phyloP scores from a whole-genome alignment of 495 filamentous ascomycete genomes.

The Schizothecium vesticola region DNA sequence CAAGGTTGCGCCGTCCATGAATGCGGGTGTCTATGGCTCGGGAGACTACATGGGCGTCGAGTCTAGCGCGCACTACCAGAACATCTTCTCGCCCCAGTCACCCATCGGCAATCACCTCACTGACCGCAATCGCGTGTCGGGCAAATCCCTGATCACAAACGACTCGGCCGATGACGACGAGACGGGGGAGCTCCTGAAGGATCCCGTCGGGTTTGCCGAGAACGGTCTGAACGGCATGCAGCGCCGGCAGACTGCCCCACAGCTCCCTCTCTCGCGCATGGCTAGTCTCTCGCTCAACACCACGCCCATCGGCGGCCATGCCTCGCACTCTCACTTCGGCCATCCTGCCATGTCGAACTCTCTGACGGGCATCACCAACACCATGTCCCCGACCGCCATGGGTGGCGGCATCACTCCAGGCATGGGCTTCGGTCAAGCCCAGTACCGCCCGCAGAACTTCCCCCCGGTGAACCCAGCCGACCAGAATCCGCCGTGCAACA shows the following conservation, averaged over 20 bases:
- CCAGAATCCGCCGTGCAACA: slow-evolving; percentile 97
- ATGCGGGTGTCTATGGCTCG: slow-evolving; percentile 46
- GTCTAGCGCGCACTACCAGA: slow-evolving; percentile 58
- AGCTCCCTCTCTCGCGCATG: slow-evolving; percentile 67
- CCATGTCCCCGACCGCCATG: slow-evolving; percentile 57
- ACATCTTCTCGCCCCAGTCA: slow-evolving; percentile 77
- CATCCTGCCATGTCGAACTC: slow-evolving; percentile 36
- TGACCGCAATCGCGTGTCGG: slow-evolving; percentile 64
- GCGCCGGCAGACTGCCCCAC: slow-evolving; percentile 70
- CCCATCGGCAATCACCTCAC: slow-evolving; percentile 70
- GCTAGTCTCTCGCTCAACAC: slow-evolving; percentile 67
- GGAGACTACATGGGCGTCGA: slow-evolving; percentile 58
- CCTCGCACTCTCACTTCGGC: slow-evolving; percentile 48
- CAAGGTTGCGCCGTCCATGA: slow-evolving; percentile 60
- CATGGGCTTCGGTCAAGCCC: slow-evolving; percentile 47
- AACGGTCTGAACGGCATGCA: slow-evolving; percentile 64
- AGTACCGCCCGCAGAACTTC: slow-evolving; percentile 61
- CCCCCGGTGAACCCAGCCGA: slow-evolving; percentile 93
- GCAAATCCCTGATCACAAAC: slow-evolving; percentile 81
- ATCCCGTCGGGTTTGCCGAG: slow-evolving; percentile 78
- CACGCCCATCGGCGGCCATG: slow-evolving; percentile 41
- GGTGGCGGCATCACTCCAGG: slow-evolving; percentile 26
- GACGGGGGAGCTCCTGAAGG: slow-evolving; percentile 74
- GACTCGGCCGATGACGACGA: slow-evolving; percentile 76
- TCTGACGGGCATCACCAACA: slow-evolving; percentile 42